Evolutionary conservation across 140 eudicot genomes (phyloP).

Genomic region (Oenanthe javanica): DNA sequence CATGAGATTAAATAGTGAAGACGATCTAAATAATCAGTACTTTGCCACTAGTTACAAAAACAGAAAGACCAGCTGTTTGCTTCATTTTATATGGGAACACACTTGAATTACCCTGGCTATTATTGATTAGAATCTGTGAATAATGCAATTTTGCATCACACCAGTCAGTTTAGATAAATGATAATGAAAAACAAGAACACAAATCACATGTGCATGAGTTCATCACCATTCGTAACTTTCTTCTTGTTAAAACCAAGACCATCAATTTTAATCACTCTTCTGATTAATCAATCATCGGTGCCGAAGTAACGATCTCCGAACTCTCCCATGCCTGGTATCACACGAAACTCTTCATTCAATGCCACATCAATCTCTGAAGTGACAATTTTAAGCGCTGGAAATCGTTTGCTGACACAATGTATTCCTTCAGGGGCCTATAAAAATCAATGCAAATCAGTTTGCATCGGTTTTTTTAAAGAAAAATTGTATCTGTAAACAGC

Average conservation of each 20-base stretch:
- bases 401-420: conserved; percentile 80
- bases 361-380: conserved; percentile 91
- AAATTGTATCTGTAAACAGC: background rate
- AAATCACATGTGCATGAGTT: background rate
- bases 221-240: background rate
- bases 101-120: too few relatives aligned
- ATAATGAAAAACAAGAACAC: background rate
- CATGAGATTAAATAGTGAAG: too few relatives aligned
- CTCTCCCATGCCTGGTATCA: conserved; percentile 95
- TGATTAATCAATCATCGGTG: conserved; percentile 36
- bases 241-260: background rate
- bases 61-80: too few relatives aligned
- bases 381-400: conserved; percentile 78
- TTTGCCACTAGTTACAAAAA: too few relatives aligned
- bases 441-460: background rate
- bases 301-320: conserved; percentile 98
- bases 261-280: background rate
- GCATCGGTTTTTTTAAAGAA: background rate
- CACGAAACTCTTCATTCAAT: conserved; percentile 83
- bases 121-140: too few relatives aligned
- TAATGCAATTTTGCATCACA: too few relatives aligned
- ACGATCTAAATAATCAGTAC: too few relatives aligned
- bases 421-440: conserved; percentile 93
- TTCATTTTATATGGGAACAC: too few relatives aligned
- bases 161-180: too few relatives aligned